These are phyloP conservation scores for Pseudocercospora fijiensis DNA, from an alignment of 2,329 filamentous ascomycete species.

Conservation along the genomic window DNA sequence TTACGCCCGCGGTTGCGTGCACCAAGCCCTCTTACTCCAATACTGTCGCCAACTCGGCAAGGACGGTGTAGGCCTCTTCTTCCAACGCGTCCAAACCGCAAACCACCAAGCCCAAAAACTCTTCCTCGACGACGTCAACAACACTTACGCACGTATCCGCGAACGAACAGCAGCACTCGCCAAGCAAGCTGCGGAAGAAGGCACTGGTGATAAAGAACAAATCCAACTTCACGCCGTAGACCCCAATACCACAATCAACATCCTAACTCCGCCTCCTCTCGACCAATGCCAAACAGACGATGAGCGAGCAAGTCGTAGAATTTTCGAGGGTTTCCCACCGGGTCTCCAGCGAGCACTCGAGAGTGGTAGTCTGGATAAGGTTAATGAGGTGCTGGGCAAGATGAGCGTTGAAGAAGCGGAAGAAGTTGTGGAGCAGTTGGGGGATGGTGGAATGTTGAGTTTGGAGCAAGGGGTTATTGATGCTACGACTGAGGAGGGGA, in stretches of 20 bases:
- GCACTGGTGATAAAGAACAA: constrained; percentile 75
- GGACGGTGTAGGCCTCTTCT: constrained; percentile 88
- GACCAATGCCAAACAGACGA: constrained; percentile 64
- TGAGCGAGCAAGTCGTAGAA: constrained; percentile 62
- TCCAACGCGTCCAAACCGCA: constrained; percentile 88
- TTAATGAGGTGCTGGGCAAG: constrained; percentile 82
- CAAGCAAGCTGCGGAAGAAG: constrained; percentile 56
- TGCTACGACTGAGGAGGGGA: constrained; percentile 57
- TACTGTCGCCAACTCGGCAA: constrained; percentile 89
- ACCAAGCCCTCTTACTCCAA: constrained; percentile 87
- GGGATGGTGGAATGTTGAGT: constrained; percentile 83
- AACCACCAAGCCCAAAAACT: constrained; percentile 87
- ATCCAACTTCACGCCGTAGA: constrained; percentile 94
- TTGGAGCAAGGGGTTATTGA: constrained; percentile 93
- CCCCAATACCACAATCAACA: constrained; percentile 82
- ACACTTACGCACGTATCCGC: constrained; percentile 80
- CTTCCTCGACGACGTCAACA: constrained; percentile 89
- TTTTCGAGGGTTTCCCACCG: constrained; percentile 81
- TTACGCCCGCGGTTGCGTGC: constrained; percentile 81
- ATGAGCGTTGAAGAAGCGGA: constrained; percentile 89
- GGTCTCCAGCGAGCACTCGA: constrained; percentile 80
- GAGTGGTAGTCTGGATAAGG: constrained; percentile 82
- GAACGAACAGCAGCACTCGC: constrained; percentile 72
- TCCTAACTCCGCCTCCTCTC: constrained; percentile 81
- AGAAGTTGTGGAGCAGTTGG: constrained; percentile 75